Base-by-base conservation (phyloP, 768 basidiomycete genomes). In the Solioccasus polychromus region DNA sequence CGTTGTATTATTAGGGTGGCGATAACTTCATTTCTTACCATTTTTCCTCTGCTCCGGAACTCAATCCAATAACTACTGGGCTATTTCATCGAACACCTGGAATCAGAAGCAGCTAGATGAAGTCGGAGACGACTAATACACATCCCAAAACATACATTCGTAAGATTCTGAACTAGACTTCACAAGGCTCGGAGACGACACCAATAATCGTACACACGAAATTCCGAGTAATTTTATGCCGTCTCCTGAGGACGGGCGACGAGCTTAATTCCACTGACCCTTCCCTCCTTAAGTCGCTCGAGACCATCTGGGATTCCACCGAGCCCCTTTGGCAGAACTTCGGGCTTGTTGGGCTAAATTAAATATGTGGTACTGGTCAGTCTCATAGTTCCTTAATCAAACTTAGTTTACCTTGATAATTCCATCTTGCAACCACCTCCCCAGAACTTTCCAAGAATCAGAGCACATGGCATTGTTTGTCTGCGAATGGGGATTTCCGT, bases 191-290 rank as follows among this genome's bases (percentile, higher is more conserved):
- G 23, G 30, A 39, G 31, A 34, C 32, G n/a, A 26, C 39, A 10
- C 18, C 14, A 23, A 41, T 53, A 54, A 35, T 60, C 55, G 4
- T 63, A 61, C 50, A 63, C 45, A 5, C 39, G 12, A 26, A 7
- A 7, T 39, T 12, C 19, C 24, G 19, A 17, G 30, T 5, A 10
- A 5, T 19, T 49, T 49, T 40, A 64, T 41, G 32, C 48, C 7
- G 67, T 69, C 30, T 75, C 70, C 45, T 68, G 67, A 15, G 74
- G 75, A 42, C 59, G 68, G 1, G 48, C 70, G 8, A 78, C 64
- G 17, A 78, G 53, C 54, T 78, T 78, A 14, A 48, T 55, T 5
- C 69, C 75, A n/a, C 72, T 75, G 24, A 76, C 62, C 43, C 70
- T 44, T 8, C 69, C 63, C 3, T 50, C 48, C 55, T 57, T 60